Base-by-base conservation (phyloP, 1,284 basidiomycete species). In the Boletus mariae region DNA sequence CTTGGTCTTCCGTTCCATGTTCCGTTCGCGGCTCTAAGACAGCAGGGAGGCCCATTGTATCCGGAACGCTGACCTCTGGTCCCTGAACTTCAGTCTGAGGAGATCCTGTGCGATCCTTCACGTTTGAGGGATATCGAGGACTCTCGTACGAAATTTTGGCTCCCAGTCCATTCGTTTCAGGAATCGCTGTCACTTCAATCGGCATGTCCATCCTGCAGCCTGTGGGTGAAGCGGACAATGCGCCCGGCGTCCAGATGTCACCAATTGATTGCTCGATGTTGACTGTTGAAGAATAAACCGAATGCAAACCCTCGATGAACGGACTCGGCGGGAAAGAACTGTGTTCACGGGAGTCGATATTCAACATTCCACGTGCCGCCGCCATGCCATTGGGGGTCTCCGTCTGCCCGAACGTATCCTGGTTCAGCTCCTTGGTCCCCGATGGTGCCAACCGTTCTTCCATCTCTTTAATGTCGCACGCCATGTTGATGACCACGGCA, bases 401-500 rank as follows among this genome's bases (percentile, higher is more conserved):
- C 26, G 28, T 4, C 41, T 5, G 38, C 15, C 26, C 13, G n/a
- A 40, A 26, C 15, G 9, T 26, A n/a, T 38, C 46, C 38, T 23
- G 50, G 42, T 31, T 42, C n/a, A 2, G 37, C 42, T 34, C 32
- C 7, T 44, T 13, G 2, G 17, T 17, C 20, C 23, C 20, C 2
- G 25, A 5, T 25, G 38, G 34, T 17, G 5, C 26, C 20, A n/a
- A 6, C 4, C 9, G 1, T 42, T 43, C 43, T 35, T 35, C 38
- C 32, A 34, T 32, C 6, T 12, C 28, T 10, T 44, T 9, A n/a
- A 42, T 28, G 15, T 26, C 5, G 12, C 10, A 3, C 15, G 13
- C 44, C 17, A 17, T 23, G 29, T 58, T 58, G 43, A 61, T 50
- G 15, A 43, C 49, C 41, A 63, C 58, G n/a, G 28, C 40, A 46